phyloP scores from a whole-genome alignment of 2,329 filamentous ascomycete genomes.

The Epicoccum sorghinum region DNA sequence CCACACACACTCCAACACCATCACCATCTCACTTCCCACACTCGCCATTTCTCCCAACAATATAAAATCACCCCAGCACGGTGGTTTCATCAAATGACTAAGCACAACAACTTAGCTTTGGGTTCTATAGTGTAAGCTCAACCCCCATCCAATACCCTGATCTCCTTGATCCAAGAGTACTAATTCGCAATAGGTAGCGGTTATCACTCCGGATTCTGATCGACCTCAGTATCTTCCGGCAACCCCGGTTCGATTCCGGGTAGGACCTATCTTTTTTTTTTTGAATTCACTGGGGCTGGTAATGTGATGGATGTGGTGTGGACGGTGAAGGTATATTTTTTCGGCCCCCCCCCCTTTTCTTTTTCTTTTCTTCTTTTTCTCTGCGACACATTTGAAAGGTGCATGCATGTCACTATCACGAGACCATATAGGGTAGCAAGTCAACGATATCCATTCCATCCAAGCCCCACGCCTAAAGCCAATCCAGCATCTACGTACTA shows the following conservation, averaged over 20 bases:
- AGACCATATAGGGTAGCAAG: too few relatives aligned
- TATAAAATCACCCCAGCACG: background rate
- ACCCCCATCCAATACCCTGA: background rate
- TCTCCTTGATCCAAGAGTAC: constrained; percentile 4
- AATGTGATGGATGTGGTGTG: background rate
- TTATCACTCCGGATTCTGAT: constrained; percentile 14
- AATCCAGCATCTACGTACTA: too few relatives aligned
- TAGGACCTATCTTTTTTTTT: constrained; percentile 1
- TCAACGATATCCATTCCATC: too few relatives aligned
- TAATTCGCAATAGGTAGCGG: constrained; percentile 6
- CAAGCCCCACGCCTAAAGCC: background rate
- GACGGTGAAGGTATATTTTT: background rate
- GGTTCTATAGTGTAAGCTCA: constrained; percentile 10
- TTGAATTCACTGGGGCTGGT: background rate
- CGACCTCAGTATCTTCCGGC: constrained; percentile 10
- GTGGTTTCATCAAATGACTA: constrained; percentile 2
- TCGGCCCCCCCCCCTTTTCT: too few relatives aligned
- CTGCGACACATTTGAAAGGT: too few relatives aligned
- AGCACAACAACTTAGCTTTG: background rate
- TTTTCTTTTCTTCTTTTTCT: too few relatives aligned
- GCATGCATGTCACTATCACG: too few relatives aligned
- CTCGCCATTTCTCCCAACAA: background rate
- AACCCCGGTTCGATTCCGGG: constrained; percentile 15
- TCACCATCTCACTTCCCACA: background rate
- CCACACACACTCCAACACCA: background rate